Evolutionary conservation across 768 basidiomycete species (phyloP).

Genomic region (Rhizopogon vinicolor): DNA sequence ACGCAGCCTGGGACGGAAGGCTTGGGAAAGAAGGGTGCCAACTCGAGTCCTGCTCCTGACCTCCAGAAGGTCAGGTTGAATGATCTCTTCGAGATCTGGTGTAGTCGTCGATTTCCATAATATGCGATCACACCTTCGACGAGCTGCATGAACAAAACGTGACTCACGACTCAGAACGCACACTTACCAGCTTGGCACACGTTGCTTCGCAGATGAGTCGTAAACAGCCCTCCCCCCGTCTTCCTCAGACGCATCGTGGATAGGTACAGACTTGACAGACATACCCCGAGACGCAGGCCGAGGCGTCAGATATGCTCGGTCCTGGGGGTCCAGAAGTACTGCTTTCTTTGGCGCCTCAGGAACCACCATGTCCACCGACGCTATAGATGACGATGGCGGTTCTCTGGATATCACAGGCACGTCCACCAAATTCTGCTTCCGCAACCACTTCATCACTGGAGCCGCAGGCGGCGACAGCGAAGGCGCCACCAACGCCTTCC

Average conservation of each 20-base stretch:
- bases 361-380: constrained; percentile 21
- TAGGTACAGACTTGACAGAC: constrained; percentile 23
- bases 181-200: constrained; percentile 79
- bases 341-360: background rate
- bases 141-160: background rate
- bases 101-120: constrained; percentile 73
- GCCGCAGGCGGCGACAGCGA: constrained; percentile 17
- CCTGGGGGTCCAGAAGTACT: constrained; percentile 14
- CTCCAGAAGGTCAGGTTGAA: constrained; percentile 27
- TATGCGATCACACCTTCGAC: constrained; percentile 74
- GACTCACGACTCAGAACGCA: background rate
- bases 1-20: constrained; percentile 44
- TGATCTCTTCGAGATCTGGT: constrained; percentile 39
- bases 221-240: constrained; percentile 62
- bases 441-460: constrained; percentile 26
- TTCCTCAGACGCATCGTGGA: constrained; percentile 32
- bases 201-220: constrained; percentile 75
- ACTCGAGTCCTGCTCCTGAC: constrained; percentile 41
- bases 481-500: constrained; percentile 43
- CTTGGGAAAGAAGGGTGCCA: constrained; percentile 49
- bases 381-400: constrained; percentile 18
- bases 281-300: constrained; percentile 23
- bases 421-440: constrained; percentile 18
- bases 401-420: constrained; percentile 22
- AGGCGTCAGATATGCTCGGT: constrained; percentile 17